A percentile compares a stretch with the other conserved stretches of the same genome.
These are phyloP conservation scores for Aspergillus homomorphus DNA, from an alignment of 495 filamentous ascomycete genomes.

Conservation along the genomic window DNA sequence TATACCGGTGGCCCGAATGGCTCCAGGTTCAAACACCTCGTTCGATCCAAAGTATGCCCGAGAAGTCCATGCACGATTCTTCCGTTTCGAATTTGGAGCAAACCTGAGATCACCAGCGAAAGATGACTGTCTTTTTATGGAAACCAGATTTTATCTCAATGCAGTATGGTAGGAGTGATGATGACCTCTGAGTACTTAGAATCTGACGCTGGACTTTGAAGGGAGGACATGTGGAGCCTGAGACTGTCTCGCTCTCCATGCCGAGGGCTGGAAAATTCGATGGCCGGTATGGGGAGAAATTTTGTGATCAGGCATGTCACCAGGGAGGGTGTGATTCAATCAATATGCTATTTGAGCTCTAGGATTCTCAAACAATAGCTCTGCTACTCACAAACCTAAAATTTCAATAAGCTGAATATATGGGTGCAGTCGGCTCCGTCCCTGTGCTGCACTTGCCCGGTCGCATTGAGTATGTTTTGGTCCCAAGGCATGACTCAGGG, in stretches of 20 bases:
- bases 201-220: neutral
- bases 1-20: slow-evolving; percentile 54
- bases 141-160: neutral
- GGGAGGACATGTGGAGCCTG: neutral
- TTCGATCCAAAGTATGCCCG: slow-evolving; percentile 46
- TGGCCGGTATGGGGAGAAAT: neutral
- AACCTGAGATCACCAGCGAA: slow-evolving; percentile 3
- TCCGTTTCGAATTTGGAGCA: slow-evolving; percentile 28
- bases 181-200: neutral
- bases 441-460: neutral
- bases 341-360: too few relatives aligned
- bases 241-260: neutral
- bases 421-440: neutral
- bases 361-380: neutral
- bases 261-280: neutral
- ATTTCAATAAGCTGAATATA: neutral
- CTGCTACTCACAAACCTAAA: neutral
- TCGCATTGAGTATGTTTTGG: neutral
- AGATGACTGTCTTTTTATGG: neutral
- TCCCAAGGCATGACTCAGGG: neutral
- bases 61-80: slow-evolving; percentile 34
- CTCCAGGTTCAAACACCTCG: slow-evolving; percentile 50
- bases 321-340: neutral
- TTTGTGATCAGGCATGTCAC: too few relatives aligned
- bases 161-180: neutral